Base-by-base conservation (phyloP, 1,284 basidiomycete genomes). In the Inonotus hispidus region DNA sequence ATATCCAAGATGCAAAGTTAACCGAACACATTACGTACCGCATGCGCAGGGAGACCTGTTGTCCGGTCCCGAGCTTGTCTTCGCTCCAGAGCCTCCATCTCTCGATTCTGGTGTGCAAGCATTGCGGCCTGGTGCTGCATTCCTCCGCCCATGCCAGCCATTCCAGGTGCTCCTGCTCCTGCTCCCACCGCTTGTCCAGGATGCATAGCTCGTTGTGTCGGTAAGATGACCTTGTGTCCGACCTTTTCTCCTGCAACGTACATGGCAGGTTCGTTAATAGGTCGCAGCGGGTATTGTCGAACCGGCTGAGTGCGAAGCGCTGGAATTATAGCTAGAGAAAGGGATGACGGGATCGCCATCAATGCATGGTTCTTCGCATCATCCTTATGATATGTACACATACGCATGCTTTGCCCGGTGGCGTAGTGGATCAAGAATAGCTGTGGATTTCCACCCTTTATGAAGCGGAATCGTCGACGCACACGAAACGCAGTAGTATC, bases 371-470 rank as follows among this genome's bases (percentile, higher is more conserved):
- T n/a, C 59, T 39, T 52, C 8, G 6, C 23, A 8, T 54, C 32
- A 32, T 32, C 8, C 32, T 4, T 29, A 3, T 46, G 29, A 25
- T 25, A 21, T n/a, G n/a, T 32, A 46, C n/a, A 82, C 87, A 71
- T 70, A 90, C 88, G 78, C 56, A 79, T 75, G 13, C 76, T 66
- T 32, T 78, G 83, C 3, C 85, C 86, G 66, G 85, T 79, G 35
- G 81, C 76, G 69, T 91, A 92, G 67, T 92, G 88, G 0, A 90
- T 79, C 14, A 92, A 79, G 23, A 83, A 77, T 19, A 92, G 78
- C 59, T 83, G 80, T 0, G 84, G 79, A 65, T 88, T 82, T 0
- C 88, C 87, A 21, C 87, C 88, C 69, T 88, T 88, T 52, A 74
- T 63, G 37, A 92, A 75, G 38, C 90, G 84, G 69, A 82, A 92